phyloP scores from a whole-genome alignment of 768 basidiomycete genomes.

The Calocybe indica region DNA sequence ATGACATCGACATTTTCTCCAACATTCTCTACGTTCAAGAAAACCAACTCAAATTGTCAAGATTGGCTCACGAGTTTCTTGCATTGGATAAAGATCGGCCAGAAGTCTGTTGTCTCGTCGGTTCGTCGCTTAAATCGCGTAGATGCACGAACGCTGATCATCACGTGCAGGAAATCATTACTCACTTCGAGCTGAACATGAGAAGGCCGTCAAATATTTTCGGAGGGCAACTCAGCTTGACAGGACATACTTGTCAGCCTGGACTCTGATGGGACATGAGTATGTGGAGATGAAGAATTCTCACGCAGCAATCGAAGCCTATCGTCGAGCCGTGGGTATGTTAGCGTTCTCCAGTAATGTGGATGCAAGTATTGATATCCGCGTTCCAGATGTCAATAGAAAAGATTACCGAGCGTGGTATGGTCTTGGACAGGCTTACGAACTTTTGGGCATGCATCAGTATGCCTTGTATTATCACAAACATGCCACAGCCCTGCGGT shows the following conservation, averaged over 20 bases:
- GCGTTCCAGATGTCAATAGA: slow-evolving; percentile 74
- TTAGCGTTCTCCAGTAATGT: slow-evolving; percentile 2
- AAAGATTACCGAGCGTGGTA: slow-evolving; percentile 99
- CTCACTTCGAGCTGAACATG: slow-evolving; percentile 88
- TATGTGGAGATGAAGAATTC: slow-evolving; percentile 99
- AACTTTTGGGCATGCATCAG: slow-evolving; percentile 93
- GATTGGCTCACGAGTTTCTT: slow-evolving; percentile 87
- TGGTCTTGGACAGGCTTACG: slow-evolving; percentile 96
- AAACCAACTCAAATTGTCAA: slow-evolving; percentile 81
- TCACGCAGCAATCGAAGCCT: slow-evolving; percentile 97
- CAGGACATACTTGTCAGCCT: slow-evolving; percentile 90
- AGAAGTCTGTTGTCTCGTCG: slow-evolving; percentile 93
- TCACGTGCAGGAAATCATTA: slow-evolving; percentile 84
- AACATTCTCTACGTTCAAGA: slow-evolving; percentile 97
- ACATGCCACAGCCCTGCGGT: slow-evolving; percentile 90
- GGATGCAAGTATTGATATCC: background rate
- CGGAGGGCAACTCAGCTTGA: slow-evolving; percentile 92
- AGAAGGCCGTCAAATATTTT: slow-evolving; percentile 95
- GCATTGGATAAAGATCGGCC: slow-evolving; percentile 88
- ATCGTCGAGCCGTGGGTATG: slow-evolving; percentile 90
- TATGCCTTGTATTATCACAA: slow-evolving; percentile 97
- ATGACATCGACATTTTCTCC: slow-evolving; percentile 93
- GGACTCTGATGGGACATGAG: slow-evolving; percentile 99
- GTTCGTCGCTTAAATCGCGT: slow-evolving; percentile 38
- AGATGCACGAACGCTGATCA: background rate